Evolutionary conservation across 768 basidiomycete genomes (phyloP), one percentile per base, ranked within the genome.

Genomic region (Hysterangium stoloniferum): DNA sequence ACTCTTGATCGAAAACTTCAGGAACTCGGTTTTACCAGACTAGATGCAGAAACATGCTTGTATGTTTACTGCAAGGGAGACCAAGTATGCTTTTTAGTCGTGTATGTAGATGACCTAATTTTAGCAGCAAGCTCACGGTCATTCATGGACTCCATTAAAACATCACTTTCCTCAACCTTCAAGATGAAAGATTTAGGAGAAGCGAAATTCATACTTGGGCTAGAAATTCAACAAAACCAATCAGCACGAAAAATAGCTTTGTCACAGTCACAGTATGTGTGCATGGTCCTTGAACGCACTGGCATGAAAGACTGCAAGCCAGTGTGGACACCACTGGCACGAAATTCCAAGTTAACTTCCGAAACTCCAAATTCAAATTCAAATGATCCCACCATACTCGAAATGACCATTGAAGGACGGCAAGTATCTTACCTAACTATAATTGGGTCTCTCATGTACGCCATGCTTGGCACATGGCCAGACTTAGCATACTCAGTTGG

Each of bases 321-420:
- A 0, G 54, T 66, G 34, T 52, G 53, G 0, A 65, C 59, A 1
- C 67, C 66, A 0, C 69, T 62, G 68, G 68, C 29, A 52, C 59
- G 33, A 34, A 34, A 34, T 34, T 9, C 33, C 11, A 34, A 34
- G 33, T 9, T 17, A 17, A 9, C 33, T 42, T 35, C 25, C 6
- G 15, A 3, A 49, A 31, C 1, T 35, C 19, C 6, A 28, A 33
- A 40, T 34, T 36, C 8, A 54, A 52, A 31, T 27, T 41, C 28
- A 9, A 34, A 34, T 34, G n/a, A n/a, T n/a, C n/a, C n/a, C n/a
- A n/a, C n/a, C n/a, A n/a, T n/a, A n/a, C n/a, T n/a, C n/a, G n/a
- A n/a, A n/a, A n/a, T n/a, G n/a, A n/a, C n/a, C n/a, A n/a, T n/a
- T n/a, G 48, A 49, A 7, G 36, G 29, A 40, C 6, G 15, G 13